phyloP scores from a whole-genome alignment of 179 eudicot species.

The Beta lomatogona region DNA sequence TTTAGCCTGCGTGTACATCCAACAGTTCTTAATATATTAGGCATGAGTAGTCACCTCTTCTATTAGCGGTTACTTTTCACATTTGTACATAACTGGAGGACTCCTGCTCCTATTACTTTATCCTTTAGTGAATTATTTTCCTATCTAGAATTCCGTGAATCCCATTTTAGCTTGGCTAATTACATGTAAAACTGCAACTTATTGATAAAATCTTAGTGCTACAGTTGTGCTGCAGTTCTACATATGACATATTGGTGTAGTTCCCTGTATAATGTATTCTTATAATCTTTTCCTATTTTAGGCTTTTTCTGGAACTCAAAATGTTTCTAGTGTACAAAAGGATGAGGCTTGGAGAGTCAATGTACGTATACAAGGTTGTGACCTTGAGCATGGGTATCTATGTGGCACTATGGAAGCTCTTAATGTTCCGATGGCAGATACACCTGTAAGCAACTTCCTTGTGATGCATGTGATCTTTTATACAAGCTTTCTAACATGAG shows the following conservation, averaged over 20 bases:
- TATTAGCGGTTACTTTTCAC: not conserved
- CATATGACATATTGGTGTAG: not conserved
- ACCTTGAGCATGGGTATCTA: conserved; percentile 85
- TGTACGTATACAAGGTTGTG: conserved; percentile 89
- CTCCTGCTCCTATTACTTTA: not conserved
- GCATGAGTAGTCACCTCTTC: not conserved
- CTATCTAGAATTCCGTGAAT: not conserved
- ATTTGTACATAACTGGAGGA: not conserved
- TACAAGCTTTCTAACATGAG: not conserved
- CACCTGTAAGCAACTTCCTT: conserved; percentile 65
- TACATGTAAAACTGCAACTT: not conserved
- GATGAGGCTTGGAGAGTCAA: conserved; percentile 99
- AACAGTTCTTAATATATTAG: not conserved
- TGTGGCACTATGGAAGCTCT: conserved; percentile 99
- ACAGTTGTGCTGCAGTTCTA: not conserved
- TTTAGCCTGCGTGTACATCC: not conserved
- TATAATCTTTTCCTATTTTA: conserved; percentile 27
- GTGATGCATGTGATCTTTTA: not conserved
- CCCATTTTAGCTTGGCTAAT: not conserved
- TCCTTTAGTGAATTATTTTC: not conserved
- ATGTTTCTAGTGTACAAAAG: conserved; percentile 91
- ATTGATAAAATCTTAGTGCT: not conserved
- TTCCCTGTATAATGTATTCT: not conserved
- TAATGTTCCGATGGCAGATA: conserved; percentile 98
- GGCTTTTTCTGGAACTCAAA: conserved; percentile 97